Conservation (phyloP, 192 early-diverging fungal genomes). For the Chytriomyces sp. region DNA sequence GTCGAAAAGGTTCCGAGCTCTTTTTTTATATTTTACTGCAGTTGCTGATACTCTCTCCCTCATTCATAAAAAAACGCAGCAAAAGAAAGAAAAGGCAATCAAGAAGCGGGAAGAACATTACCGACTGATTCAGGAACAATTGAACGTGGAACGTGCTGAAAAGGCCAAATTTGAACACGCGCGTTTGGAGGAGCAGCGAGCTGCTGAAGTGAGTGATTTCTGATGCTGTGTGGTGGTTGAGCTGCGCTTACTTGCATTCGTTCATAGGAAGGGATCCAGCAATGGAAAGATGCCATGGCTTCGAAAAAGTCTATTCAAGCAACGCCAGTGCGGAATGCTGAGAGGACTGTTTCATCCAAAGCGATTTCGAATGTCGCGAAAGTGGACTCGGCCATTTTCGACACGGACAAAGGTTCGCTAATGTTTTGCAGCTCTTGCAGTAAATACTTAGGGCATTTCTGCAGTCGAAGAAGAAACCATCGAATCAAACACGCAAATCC, state of each 20-base stretch:
- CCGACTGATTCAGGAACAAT: constrained; percentile 52
- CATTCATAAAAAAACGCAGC: constrained; percentile 28
- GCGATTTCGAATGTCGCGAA: neutral
- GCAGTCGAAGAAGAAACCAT: neutral
- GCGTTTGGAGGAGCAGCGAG: constrained; percentile 46
- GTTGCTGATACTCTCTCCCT: neutral
- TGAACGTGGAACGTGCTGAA: constrained; percentile 53
- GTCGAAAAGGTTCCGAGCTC: constrained; percentile 34
- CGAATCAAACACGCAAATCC: neutral
- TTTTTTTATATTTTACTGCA: neutral
- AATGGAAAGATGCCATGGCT: constrained; percentile 8
- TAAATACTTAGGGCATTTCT: neutral
- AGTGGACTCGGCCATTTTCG: constrained; percentile 44
- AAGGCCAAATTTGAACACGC: constrained; percentile 42
- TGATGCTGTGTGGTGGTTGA: neutral
- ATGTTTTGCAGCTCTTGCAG: neutral
- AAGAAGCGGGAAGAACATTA: constrained; percentile 47
- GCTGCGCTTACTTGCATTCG: neutral
- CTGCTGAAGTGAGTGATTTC: constrained; percentile 39
- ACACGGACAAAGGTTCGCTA: constrained; percentile 20
- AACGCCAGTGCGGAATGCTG: neutral
- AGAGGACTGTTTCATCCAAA: neutral
- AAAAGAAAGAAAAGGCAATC: constrained; percentile 39
- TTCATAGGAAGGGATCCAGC: constrained; percentile 29
- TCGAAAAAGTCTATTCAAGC: neutral